phyloP scores from a whole-genome alignment of 768 basidiomycete species.

The Leucosporidium scottii region DNA sequence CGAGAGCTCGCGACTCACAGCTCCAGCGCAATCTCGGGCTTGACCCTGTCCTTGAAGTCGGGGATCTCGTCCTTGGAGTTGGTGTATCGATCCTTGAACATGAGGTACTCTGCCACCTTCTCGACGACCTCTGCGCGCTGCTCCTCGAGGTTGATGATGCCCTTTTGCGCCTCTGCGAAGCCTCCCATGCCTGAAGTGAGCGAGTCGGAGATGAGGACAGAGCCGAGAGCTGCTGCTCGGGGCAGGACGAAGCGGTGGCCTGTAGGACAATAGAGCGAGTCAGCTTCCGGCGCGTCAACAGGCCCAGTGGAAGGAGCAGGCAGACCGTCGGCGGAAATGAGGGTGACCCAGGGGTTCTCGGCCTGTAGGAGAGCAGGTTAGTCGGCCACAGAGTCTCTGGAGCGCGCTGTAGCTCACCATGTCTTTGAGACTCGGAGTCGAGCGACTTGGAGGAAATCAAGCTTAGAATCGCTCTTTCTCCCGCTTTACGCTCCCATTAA shows the following conservation, averaged over 20 bases:
- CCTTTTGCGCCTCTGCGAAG: conserved; percentile 14
- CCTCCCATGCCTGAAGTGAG: conserved; percentile 9
- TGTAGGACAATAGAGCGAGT: background rate
- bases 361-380: background rate
- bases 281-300: background rate
- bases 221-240: conserved; percentile 21
- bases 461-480: background rate
- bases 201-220: conserved; percentile 18
- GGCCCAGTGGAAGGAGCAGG: background rate
- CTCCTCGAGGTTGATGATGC: conserved; percentile 17
- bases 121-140: conserved; percentile 29
- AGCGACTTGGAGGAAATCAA: background rate
- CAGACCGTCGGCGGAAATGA: conserved; percentile 25
- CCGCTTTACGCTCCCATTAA: background rate
- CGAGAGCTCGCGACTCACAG: conserved; percentile 6
- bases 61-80: conserved; percentile 23
- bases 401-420: background rate
- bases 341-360: conserved; percentile 18
- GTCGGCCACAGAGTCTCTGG: background rate
- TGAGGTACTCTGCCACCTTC: conserved; percentile 31
- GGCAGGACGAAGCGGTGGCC: conserved; percentile 33
- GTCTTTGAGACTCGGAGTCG: background rate
- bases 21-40: conserved; percentile 29
- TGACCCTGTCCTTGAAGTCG: conserved; percentile 29
- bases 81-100: conserved; percentile 30